phyloP scores from a whole-genome alignment of 2,329 filamentous ascomycete species.

The Botrytis medusae region DNA sequence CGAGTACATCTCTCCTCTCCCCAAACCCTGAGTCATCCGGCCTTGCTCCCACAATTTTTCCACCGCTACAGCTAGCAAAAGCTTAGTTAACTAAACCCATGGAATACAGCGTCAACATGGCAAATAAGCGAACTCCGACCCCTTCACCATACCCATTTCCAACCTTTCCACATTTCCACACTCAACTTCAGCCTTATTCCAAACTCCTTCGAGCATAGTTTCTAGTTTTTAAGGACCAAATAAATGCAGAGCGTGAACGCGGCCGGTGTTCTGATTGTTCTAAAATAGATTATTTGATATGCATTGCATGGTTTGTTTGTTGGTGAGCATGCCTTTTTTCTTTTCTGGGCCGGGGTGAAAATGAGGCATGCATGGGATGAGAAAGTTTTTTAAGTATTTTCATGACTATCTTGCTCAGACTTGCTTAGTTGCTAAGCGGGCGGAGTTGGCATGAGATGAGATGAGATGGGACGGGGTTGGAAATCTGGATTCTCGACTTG shows the following conservation, averaged over 20 bases:
- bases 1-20: not conserved
- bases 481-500: not conserved
- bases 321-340: not conserved
- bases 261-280: not conserved
- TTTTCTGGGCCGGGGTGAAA: not conserved
- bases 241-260: not conserved
- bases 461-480: not conserved
- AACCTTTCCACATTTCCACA: not conserved
- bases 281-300: too few species aligned
- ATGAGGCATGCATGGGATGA: not conserved
- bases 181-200: slow-evolving; percentile 4
- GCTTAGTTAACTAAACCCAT: not conserved
- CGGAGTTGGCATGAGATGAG: not conserved
- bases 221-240: not conserved
- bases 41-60: not conserved
- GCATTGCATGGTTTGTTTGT: not conserved
- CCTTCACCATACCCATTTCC: not conserved
- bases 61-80: too few species aligned
- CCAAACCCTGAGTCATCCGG: slow-evolving; percentile 4
- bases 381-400: not conserved
- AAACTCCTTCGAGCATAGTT: not conserved
- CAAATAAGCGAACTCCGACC: slow-evolving; percentile 10
- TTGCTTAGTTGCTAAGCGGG: not conserved
- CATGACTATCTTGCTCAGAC: not conserved
- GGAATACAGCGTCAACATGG: not conserved